These are phyloP conservation scores for Rhodotorula sp. DNA, from an alignment of 1,284 basidiomycete genomes.

Conservation along the genomic window DNA sequence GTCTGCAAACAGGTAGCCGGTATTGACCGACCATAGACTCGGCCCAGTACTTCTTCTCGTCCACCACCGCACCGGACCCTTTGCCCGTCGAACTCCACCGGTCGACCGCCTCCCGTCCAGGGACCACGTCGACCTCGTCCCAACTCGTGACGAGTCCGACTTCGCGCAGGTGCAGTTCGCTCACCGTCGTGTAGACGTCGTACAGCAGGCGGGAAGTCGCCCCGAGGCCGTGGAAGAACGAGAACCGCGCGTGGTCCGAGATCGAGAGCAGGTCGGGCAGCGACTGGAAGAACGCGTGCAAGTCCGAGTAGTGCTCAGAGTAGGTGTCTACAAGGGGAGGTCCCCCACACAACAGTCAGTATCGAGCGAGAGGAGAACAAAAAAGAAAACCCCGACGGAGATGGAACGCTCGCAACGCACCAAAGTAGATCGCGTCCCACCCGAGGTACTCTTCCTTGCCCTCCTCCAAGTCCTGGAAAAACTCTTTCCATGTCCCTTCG, in stretches of 20 bases:
- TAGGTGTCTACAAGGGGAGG: conserved; percentile 42
- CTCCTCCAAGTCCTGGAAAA: conserved; percentile 61
- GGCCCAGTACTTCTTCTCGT: conserved; percentile 35
- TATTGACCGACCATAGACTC: conserved; percentile 37
- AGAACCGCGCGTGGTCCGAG: conserved; percentile 62
- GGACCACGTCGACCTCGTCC: conserved; percentile 65
- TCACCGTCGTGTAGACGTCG: conserved; percentile 73
- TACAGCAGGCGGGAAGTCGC: conserved; percentile 66
- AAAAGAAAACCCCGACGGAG: no score
- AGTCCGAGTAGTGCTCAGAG: conserved; percentile 54
- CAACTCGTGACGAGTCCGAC: conserved; percentile 73
- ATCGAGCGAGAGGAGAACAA: no score
- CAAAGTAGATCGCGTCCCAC: conserved; percentile 87
- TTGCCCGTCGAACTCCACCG: conserved; percentile 15
- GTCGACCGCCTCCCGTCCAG: not conserved
- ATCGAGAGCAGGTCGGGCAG: conserved; percentile 73
- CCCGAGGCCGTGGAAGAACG: conserved; percentile 96
- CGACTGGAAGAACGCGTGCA: conserved; percentile 78
- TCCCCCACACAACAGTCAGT: no score
- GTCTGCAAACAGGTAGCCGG: conserved; percentile 32
- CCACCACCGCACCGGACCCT: not conserved
- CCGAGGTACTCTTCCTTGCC: conserved; percentile 59
- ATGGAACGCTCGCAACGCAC: conserved; percentile 66
- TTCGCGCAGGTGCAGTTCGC: conserved; percentile 80
- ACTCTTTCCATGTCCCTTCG: conserved; percentile 92